Percentiles rank a stretch among this genome's conserved stretches.
Evolutionary conservation across 1,139 yeast species (phyloP).

Genomic region (Candida tetrigidarum): DNA sequence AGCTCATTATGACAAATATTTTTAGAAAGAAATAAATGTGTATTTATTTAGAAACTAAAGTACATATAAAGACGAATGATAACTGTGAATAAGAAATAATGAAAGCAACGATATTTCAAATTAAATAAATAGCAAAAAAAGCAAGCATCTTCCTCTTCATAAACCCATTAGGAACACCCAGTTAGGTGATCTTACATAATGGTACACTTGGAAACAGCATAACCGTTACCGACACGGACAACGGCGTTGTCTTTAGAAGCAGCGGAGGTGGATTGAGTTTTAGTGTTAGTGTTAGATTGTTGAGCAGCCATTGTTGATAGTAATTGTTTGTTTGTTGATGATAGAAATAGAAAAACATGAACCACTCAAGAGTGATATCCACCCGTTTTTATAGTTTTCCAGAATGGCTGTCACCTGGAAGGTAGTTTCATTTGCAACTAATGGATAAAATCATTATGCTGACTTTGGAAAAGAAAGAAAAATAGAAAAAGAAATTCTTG

Average conservation of each 20-base stretch:
- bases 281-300: background rate
- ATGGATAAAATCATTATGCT: too few species aligned
- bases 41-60: background rate
- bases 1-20: too few species aligned
- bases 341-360: background rate
- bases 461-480: too few species aligned
- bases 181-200: background rate
- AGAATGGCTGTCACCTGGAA: too few species aligned
- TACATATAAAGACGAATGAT: background rate
- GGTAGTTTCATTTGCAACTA: too few species aligned
- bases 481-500: too few species aligned
- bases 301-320: background rate
- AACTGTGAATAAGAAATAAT: too few species aligned
- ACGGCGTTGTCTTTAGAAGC: background rate
- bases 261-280: background rate
- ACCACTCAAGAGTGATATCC: background rate
- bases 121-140: background rate
- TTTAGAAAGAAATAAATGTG: background rate
- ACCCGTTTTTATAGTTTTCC: background rate
- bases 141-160: background rate
- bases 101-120: background rate
- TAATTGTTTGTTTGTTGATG: background rate
- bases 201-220: background rate
- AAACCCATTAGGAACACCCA: too few species aligned
- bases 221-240: background rate